Conservation (phyloP, 306 rosid genomes). For the Carpinus fangiana region DNA sequence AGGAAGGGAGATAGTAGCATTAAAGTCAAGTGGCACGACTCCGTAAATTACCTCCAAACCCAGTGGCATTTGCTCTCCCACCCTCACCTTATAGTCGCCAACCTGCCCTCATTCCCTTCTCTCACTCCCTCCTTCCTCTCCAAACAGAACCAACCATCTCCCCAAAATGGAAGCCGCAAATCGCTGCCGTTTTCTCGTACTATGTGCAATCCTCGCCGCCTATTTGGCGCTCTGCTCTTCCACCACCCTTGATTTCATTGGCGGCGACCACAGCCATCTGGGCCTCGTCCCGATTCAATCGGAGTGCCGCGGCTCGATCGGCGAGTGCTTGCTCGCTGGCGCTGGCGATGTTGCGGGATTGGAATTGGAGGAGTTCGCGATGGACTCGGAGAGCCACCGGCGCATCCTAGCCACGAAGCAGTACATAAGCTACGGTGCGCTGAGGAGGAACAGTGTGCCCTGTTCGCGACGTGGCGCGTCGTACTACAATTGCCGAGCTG, state of each 20-base stretch:
- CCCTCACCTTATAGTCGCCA: slow-evolving; percentile 32
- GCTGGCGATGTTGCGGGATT: slow-evolving; percentile 38
- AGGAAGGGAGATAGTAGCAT: neutral
- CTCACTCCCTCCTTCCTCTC: neutral
- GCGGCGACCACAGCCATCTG: slow-evolving; percentile 36
- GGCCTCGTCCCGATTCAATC: slow-evolving; percentile 39
- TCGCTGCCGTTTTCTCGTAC: slow-evolving; percentile 25
- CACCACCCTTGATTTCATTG: slow-evolving; percentile 44
- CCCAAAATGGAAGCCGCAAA: slow-evolving; percentile 47
- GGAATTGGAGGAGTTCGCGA: slow-evolving; percentile 68
- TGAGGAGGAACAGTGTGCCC: slow-evolving; percentile 86
- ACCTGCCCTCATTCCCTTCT: neutral
- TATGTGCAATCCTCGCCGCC: slow-evolving; percentile 58
- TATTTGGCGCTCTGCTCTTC: slow-evolving; percentile 44
- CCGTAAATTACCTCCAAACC: slow-evolving; percentile 30
- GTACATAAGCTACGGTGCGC: slow-evolving; percentile 95
- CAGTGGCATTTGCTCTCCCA: slow-evolving; percentile 30
- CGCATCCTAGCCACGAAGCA: slow-evolving; percentile 66
- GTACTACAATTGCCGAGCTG: slow-evolving; percentile 86
- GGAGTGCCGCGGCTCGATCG: slow-evolving; percentile 61
- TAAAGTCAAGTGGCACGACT: slow-evolving; percentile 48
- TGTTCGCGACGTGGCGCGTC: slow-evolving; percentile 95
- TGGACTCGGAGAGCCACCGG: slow-evolving; percentile 85
- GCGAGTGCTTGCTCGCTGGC: slow-evolving; percentile 58
- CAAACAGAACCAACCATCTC: neutral